Evolutionary conservation across 768 basidiomycete genomes (phyloP), one percentile per base, ranked within the genome.

Genomic region (Mycena metata): DNA sequence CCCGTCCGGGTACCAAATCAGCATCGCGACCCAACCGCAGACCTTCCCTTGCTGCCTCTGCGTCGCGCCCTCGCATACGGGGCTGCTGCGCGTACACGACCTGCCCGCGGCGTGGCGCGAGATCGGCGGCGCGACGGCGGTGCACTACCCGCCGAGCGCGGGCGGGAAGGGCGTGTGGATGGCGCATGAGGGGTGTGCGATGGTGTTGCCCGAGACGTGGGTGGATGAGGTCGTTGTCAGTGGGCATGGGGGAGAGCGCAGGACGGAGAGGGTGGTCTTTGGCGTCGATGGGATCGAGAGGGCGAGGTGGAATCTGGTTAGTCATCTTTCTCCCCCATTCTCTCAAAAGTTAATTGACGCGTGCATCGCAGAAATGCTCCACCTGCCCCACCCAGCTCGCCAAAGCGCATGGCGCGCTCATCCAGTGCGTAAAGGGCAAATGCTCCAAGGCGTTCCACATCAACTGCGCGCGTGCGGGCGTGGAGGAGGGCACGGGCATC

Each of bases 371-470:
- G 96, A 98, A 97, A 92, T 99, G 97, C 77, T 86, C 90, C 9
- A 88, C 90, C 0, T 98, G 96, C 76, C 83, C 85, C n/a, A 94
- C 90, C 77, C 85, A 81, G 47, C 84, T 85, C 39, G 78, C 83
- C 13, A 93, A 91, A 74, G 82, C 81, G 0, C 94, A 94, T 68
- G 94, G 92, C 19, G 93, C 92, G 0, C 92, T 91, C 26, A 90
- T 98, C 26, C 96, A 98, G 76, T 98, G 96, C 76, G 94, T 94
- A 17, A 95, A 94, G 78, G 96, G 96, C 50, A 97, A 96, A 80
- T 98, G 96, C 73, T 85, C 93, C 13, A 94, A 93, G 76, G 94
- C 96, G 0, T 98, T 95, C 81, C 97, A 99, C 75, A 92, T 98
- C 33, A 91, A 90, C 4, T 99, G 98, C 77, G 97, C 98, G 0